Evolutionary conservation across 1,139 yeast genomes (phyloP), one percentile per base, ranked within the genome.

Genomic region (Yamadazyma atlantica): DNA sequence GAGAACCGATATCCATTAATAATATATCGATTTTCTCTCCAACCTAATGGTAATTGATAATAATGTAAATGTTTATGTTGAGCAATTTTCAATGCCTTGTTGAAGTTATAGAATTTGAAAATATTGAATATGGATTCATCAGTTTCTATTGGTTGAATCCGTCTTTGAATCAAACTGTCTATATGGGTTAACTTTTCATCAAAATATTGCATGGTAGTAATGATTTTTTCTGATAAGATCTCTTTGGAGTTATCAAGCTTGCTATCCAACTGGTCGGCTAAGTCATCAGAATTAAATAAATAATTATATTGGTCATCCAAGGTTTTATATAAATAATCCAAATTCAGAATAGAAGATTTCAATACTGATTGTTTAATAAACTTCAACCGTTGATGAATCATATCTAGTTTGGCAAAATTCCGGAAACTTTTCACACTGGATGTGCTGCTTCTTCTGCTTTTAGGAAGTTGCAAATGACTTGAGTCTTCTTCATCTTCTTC

Each of bases 21-120:
- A 40, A 92, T 87, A 58, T 78, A 89, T 41, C 89, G 82, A 64
- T 92, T 92, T 58, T 90, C 97, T 55, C 95, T 75, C 96, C 97
- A 92, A 36, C 86, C 87, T 46, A 82, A 76, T 1, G 98, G 98
- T 36, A 92, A 67, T 58, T 92, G 95, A 55, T 87, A 88, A 60
- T 85, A 86, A 49, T 88, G 89, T 36, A 92, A 64, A 41, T 82
- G 74, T 37, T 82, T 60, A 6, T 63, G 47, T 29, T 75, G 66
- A 2, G 95, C 94, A 8, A 66, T 58, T 23, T 66, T 65, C 30
- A 75, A 57, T 0, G 89, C 89, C 37, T 66, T 66, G 46, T 80
- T 80, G 54, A 81, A 82, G 56, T 82, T 81, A 54, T 74, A 78
- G 43, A 72, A 73, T 30, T 72, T 68, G 34, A 75, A 64, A 19